Evolutionary conservation across 106 monocot genomes (phyloP).

Genomic region (Vanilla planifolia): DNA sequence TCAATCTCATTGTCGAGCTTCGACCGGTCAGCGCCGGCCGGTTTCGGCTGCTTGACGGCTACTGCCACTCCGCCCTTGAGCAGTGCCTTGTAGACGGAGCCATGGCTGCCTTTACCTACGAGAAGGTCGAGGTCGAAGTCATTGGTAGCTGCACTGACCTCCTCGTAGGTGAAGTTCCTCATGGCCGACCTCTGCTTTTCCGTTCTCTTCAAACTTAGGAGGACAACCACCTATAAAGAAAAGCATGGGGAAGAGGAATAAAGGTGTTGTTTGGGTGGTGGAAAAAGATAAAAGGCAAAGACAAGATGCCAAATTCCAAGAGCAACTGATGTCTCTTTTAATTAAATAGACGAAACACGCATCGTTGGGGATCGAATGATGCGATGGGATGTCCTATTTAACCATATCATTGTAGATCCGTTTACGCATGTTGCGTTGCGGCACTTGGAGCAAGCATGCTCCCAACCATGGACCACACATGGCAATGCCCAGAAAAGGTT

Average conservation of each 20-base stretch:
- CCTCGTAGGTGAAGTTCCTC: constrained; percentile 62
- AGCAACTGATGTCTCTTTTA: no score
- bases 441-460: no score
- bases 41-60: constrained; percentile 58
- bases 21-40: constrained; percentile 9
- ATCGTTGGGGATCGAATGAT: no score
- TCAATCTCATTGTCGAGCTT: constrained; percentile 64
- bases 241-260: neutral
- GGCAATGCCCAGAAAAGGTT: no score
- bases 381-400: no score
- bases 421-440: no score
- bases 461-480: no score
- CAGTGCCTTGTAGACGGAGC: constrained; percentile 57
- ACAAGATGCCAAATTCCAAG: constrained; percentile 2
- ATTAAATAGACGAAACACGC: no score
- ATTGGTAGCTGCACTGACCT: constrained; percentile 48
- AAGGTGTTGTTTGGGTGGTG: neutral
- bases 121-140: constrained; percentile 50
- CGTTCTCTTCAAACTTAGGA: neutral
- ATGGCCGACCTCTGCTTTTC: constrained; percentile 22
- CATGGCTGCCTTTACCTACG: constrained; percentile 93
- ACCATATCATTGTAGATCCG: no score
- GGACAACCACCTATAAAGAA: neutral
- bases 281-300: constrained; percentile 2
- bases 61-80: constrained; percentile 23